Evolutionary conservation across 2,329 filamentous ascomycete species (phyloP), one percentile per base, ranked within the genome.

Genomic region (Fusarium brevicatenulatum): DNA sequence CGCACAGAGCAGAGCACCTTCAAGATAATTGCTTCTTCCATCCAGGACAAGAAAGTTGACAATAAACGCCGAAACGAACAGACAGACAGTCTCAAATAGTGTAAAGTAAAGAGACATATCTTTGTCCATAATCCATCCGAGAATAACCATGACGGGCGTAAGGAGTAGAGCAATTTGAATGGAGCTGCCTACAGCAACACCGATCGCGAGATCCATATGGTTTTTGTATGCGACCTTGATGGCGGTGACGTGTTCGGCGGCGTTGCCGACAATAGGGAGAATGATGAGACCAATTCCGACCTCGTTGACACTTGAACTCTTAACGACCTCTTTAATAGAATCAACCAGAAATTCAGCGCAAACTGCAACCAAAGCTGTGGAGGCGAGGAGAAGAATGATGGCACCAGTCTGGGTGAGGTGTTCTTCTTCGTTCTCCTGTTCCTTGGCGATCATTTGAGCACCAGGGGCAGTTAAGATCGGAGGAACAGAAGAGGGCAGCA

Each of bases 11-110:
- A 93, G 80, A 4, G 91, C 91, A 19, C 94, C 94, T 83, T 97
- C 94, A 18, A 97, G 88, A 77, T 96, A 97, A 79, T 97, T 97
- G 80, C 91, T 94, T 80, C 94, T 89, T 16, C 94, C 94, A 78
- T 97, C 94, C 68, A 95, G 85, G 54, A 97, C 94, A 67, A 97
- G 83, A 80, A 96, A 97, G 82, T 95, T 96, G 82, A 95, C 93
- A 71, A 97, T 94, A 72, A 97, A 91, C 12, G 94, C 91, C 57
- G 91, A 93, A 57, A 95, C 90, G 81, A 97, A 97, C 77, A 97
- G 88, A 63, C 92, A 93, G 28, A 96, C 92, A 0, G 94, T 97
- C 87, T 97, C 94, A 82, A 97, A 97, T 54, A 94, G 87, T 68
- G 94, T 94, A 81, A 97, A 97, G 84, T 95, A 95, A 39, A 97